Percentiles rank a stretch among this genome's conserved stretches.
phyloP scores from a whole-genome alignment of 1,284 basidiomycete species.

The Cutaneotrichosporon mucoides region DNA sequence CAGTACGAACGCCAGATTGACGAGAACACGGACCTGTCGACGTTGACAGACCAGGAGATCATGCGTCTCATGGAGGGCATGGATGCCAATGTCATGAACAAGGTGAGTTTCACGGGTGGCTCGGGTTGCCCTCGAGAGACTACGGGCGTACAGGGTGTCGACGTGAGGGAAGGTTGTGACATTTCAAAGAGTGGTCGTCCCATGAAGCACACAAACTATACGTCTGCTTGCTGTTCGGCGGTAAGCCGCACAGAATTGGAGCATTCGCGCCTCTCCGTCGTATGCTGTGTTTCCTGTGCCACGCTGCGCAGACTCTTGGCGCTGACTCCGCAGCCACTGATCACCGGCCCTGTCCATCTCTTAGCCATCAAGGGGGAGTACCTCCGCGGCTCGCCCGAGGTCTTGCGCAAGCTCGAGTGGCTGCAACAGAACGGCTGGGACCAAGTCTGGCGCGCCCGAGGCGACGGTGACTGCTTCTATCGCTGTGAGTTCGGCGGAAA shows the following conservation, averaged over 20 bases:
- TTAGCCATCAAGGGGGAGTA: conserved; percentile 57
- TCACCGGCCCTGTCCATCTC: conserved; percentile 47
- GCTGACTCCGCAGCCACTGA: conserved; percentile 37
- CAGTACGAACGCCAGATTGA: conserved; percentile 37
- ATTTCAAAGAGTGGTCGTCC: too few species aligned
- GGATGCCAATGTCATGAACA: conserved; percentile 32
- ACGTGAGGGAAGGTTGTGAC: too few species aligned
- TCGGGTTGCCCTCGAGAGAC: too few species aligned
- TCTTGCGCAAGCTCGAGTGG: conserved; percentile 64
- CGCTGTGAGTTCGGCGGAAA: conserved; percentile 54
- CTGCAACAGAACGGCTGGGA: conserved; percentile 58
- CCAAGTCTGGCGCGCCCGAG: conserved; percentile 63
- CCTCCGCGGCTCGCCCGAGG: conserved; percentile 55
- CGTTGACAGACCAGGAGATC: conserved; percentile 49
- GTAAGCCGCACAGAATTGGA: not conserved
- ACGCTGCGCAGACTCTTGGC: not conserved
- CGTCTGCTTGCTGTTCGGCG: too few species aligned
- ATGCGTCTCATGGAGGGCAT: conserved; percentile 45
- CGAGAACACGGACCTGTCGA: conserved; percentile 45
- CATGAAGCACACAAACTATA: too few species aligned
- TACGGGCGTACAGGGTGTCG: too few species aligned
- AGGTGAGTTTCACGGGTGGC: conserved; percentile 21
- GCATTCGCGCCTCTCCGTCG: not conserved
- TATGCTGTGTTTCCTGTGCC: not conserved
- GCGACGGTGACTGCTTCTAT: conserved; percentile 73